Evolutionary conservation across 2,329 filamentous ascomycete genomes (phyloP).

Genomic region (Paraphoma chrysanthemicola): DNA sequence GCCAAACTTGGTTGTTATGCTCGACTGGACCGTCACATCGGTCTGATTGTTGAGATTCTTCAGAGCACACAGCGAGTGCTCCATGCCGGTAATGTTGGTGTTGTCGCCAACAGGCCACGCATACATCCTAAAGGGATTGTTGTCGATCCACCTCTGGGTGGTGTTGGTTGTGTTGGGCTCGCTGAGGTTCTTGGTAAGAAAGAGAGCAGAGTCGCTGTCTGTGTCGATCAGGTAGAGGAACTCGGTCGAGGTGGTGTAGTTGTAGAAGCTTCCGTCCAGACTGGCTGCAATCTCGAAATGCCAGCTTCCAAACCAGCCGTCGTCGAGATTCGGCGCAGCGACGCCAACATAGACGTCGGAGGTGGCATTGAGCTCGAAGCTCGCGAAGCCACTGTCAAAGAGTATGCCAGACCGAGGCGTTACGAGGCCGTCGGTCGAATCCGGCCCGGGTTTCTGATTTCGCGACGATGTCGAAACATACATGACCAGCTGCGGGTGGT

Average conservation of each 20-base stretch:
- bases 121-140: conserved; percentile 74
- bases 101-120: conserved; percentile 68
- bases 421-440: conserved; percentile 53
- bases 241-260: conserved; percentile 62
- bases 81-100: conserved; percentile 69
- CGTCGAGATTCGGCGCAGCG: conserved; percentile 69
- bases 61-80: conserved; percentile 84
- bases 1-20: conserved; percentile 68
- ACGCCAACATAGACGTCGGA: conserved; percentile 79
- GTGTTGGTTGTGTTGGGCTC: conserved; percentile 56
- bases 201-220: conserved; percentile 77
- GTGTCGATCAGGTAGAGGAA: conserved; percentile 83
- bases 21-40: conserved; percentile 68
- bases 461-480: conserved; percentile 73
- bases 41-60: conserved; percentile 68
- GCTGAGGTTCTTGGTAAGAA: conserved; percentile 79
- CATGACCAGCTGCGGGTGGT: conserved; percentile 72
- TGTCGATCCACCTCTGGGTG: conserved; percentile 61
- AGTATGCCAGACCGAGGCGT: conserved; percentile 48
- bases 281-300: conserved; percentile 84
- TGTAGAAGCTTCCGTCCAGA: conserved; percentile 78
- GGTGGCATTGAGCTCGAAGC: conserved; percentile 66
- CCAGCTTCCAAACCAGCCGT: conserved; percentile 69
- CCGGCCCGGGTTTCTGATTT: conserved; percentile 72
- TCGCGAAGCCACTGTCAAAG: conserved; percentile 74